Evolutionary conservation across 768 basidiomycete genomes (phyloP), one percentile per base, ranked within the genome.

Genomic region (Dioszegia aurantiaca): DNA sequence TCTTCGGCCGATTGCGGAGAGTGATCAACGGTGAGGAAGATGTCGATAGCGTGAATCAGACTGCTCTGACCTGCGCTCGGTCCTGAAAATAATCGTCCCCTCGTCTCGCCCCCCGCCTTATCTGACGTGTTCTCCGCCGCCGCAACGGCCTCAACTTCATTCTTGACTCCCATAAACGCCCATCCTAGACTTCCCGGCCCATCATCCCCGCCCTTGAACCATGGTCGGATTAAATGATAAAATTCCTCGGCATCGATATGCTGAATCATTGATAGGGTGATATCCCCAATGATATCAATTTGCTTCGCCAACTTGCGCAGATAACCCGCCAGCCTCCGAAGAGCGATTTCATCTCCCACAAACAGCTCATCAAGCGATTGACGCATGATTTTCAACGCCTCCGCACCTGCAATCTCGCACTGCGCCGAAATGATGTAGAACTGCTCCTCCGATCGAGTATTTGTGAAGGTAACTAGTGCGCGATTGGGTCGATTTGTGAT

Each of bases 21-120:
- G 64, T 75, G 75, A 48, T 74, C 72, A 61, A 75, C 75, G 4
- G 70, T 73, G 24, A 77, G 59, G 63, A 75, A 77, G 28, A 75
- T 72, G 57, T 77, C 75, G 60, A 77, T 66, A 3, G 75, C 75
- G 57, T 77, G 75, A 81, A 99, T 90, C 55, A 93, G 83, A 49
- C 86, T 87, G 76, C 89, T 91, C 79, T 99, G 94, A 1, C 94
- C 94, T 1, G 91, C 94, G 10, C 89, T 91, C 23, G 94, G 93
- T 0, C 94, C 94, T 58, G 85, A 87, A 39, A 89, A 82, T 49
- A 79, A 74, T 17, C 57, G 46, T 0, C 67, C 64, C 24, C 49
- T 58, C 37, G 30, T 54, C 5, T 40, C 58, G 16, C 53, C 56
- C 9, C 17, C 58, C 2, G 45, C n/a, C 8, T 31, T 43, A 41